A percentile compares a stretch with the other conserved stretches of the same genome.
These are phyloP conservation scores for Diplogelasinospora grovesii DNA, from an alignment of 495 filamentous ascomycete genomes.

Conservation along the genomic window DNA sequence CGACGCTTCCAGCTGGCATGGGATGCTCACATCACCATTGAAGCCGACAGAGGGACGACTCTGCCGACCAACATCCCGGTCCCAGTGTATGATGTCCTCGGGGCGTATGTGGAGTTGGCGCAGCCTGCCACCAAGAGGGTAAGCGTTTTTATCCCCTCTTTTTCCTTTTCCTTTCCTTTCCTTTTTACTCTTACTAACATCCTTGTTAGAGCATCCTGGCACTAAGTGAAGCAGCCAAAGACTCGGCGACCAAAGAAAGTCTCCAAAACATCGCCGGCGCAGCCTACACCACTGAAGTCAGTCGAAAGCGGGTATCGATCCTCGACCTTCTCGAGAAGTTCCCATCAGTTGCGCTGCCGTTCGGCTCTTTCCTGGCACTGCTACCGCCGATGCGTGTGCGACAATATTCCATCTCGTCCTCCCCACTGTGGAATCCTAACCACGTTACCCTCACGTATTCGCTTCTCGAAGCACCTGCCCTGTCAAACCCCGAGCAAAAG, in stretches of 20 bases:
- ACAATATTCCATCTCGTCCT: conserved; percentile 77
- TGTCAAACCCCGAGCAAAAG: conserved; percentile 37
- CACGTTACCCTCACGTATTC: conserved; percentile 61
- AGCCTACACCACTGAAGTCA: conserved; percentile 47
- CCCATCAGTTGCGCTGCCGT: conserved; percentile 47
- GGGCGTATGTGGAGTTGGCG: conserved; percentile 64
- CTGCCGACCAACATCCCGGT: conserved; percentile 55
- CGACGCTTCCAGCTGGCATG: conserved; percentile 49
- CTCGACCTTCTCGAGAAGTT: conserved; percentile 60
- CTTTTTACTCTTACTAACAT: not conserved
- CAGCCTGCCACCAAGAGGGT: conserved; percentile 57
- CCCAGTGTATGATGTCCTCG: conserved; percentile 54
- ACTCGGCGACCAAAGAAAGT: conserved; percentile 29
- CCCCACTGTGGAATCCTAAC: conserved; percentile 51
- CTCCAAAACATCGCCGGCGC: conserved; percentile 45
- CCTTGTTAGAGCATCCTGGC: conserved; percentile 46
- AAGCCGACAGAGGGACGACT: conserved; percentile 38
- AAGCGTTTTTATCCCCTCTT: conserved; percentile 11
- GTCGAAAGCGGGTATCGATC: conserved; percentile 51
- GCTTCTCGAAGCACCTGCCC: conserved; percentile 52
- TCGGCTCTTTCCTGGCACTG: conserved; percentile 59
- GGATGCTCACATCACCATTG: conserved; percentile 51
- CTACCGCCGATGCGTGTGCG: conserved; percentile 68
- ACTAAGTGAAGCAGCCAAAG: conserved; percentile 34
- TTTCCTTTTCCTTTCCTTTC: not conserved